Percentiles rank a stretch among this genome's conserved stretches.
phyloP scores from a whole-genome alignment of 805 yeast genomes.

The Suhomyces vadensis region DNA sequence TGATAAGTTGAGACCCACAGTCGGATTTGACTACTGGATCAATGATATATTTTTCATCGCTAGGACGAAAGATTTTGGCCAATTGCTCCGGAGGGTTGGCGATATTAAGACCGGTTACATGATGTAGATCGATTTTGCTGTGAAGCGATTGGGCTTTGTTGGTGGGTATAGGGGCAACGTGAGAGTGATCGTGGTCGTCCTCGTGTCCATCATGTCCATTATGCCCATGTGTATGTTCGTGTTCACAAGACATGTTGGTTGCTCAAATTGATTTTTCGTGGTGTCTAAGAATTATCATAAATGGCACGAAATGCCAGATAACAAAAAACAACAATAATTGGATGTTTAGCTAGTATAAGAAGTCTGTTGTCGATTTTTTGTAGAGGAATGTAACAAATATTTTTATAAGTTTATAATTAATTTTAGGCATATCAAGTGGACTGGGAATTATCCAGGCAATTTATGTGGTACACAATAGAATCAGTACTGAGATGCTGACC shows the following conservation, averaged over 20 bases:
- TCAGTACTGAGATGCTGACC: too few relatives aligned
- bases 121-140: conserved; percentile 57
- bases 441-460: too few relatives aligned
- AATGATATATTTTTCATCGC: conserved; percentile 50
- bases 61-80: conserved; percentile 52
- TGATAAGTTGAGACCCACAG: conserved; percentile 76
- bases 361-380: too few relatives aligned
- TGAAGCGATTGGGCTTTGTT: conserved; percentile 66
- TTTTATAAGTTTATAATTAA: too few relatives aligned
- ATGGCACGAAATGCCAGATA: too few relatives aligned
- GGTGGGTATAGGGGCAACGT: conserved; percentile 70
- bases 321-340: too few relatives aligned
- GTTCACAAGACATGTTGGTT: conserved; percentile 21
- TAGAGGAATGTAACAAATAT: too few relatives aligned
- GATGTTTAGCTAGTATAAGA: too few relatives aligned
- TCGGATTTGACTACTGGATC: conserved; percentile 60
- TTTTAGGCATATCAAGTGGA: too few relatives aligned
- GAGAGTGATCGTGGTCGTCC: conserved; percentile 26
- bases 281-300: neutral
- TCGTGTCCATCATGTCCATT: conserved; percentile 37
- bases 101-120: conserved; percentile 64
- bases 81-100: conserved; percentile 52
- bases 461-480: too few relatives aligned
- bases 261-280: too few relatives aligned
- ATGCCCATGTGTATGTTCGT: conserved; percentile 33